Percentiles rank a stretch among this genome's conserved stretches.
Evolutionary conservation across 106 monocot genomes (phyloP).

Genomic region (Vanilla planifolia): DNA sequence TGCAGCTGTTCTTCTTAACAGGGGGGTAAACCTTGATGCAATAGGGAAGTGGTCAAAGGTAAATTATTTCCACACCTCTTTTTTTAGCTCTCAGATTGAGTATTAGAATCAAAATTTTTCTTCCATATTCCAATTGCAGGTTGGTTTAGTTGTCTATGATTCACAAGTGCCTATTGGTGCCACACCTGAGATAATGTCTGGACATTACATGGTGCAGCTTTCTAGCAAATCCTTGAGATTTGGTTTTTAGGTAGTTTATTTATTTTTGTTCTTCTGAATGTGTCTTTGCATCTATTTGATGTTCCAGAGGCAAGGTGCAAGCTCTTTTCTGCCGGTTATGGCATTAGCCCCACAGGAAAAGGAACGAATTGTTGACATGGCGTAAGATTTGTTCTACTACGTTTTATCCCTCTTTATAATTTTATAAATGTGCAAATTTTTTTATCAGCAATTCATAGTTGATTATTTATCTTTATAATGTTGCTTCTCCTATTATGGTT

Average conservation of each 20-base stretch:
- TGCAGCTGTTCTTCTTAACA: conserved; percentile 69
- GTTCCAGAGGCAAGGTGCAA: conserved; percentile 87
- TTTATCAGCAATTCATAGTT: no score
- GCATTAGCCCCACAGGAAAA: conserved; percentile 98
- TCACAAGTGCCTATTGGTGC: conserved; percentile 91
- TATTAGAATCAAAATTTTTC: not conserved
- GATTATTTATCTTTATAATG: no score
- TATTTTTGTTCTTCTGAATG: conserved; percentile 3
- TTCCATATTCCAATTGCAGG: conserved; percentile 34
- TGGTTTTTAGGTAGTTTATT: not conserved
- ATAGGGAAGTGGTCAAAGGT: conserved; percentile 99
- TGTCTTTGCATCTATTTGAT: conserved; percentile 1
- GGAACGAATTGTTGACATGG: conserved; percentile 94
- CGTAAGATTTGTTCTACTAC: conserved; percentile 45
- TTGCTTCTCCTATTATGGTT: no score
- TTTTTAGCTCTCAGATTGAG: not conserved
- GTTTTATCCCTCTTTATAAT: not conserved
- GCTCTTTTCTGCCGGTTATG: conserved; percentile 97
- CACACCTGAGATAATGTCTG: conserved; percentile 90
- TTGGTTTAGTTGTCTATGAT: conserved; percentile 90
- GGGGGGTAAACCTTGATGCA: conserved; percentile 84
- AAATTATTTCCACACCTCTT: conserved; percentile 5
- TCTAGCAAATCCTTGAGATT: not conserved
- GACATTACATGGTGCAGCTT: conserved; percentile 79
- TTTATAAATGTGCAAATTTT: no score